These are phyloP conservation scores for Ogataea parapolymorpha DNA, from an alignment of 805 yeast genomes.

Conservation along the genomic window DNA sequence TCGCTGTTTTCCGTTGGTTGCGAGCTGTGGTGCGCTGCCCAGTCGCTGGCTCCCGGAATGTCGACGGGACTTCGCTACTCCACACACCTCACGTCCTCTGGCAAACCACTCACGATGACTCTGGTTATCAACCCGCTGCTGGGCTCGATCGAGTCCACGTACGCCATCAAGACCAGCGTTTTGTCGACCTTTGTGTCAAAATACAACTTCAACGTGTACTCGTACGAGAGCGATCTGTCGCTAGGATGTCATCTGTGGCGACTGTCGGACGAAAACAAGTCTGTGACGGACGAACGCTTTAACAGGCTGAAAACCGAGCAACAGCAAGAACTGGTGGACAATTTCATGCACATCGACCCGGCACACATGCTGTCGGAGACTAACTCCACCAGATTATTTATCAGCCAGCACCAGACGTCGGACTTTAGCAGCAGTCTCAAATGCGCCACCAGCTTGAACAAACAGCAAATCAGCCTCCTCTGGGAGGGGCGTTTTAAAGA, in stretches of 20 bases:
- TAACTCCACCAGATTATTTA: slow-evolving; percentile 23
- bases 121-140: slow-evolving; percentile 82
- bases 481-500: slow-evolving; percentile 91
- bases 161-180: slow-evolving; percentile 75
- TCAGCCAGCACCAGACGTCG: slow-evolving; percentile 43
- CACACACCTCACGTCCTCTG: slow-evolving; percentile 73
- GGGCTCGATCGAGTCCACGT: slow-evolving; percentile 86
- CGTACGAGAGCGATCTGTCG: slow-evolving; percentile 82
- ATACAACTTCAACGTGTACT: slow-evolving; percentile 86
- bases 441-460: slow-evolving; percentile 64
- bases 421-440: slow-evolving; percentile 71
- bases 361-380: slow-evolving; percentile 16
- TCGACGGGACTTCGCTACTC: slow-evolving; percentile 83
- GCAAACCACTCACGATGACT: slow-evolving; percentile 87
- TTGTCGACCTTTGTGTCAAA: slow-evolving; percentile 76
- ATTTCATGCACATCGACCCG: slow-evolving; percentile 25
- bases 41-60: slow-evolving; percentile 83
- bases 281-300: slow-evolving; percentile 10
- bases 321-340: slow-evolving; percentile 19
- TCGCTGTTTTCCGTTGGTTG: slow-evolving; percentile 69
- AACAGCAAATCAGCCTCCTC: slow-evolving; percentile 55
- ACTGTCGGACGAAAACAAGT: slow-evolving; percentile 23
- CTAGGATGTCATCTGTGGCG: slow-evolving; percentile 86
- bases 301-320: slow-evolving; percentile 21
- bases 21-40: slow-evolving; percentile 85